Conservation (phyloP, 1,284 basidiomycete genomes). For the Phellinidium pouzarii region DNA sequence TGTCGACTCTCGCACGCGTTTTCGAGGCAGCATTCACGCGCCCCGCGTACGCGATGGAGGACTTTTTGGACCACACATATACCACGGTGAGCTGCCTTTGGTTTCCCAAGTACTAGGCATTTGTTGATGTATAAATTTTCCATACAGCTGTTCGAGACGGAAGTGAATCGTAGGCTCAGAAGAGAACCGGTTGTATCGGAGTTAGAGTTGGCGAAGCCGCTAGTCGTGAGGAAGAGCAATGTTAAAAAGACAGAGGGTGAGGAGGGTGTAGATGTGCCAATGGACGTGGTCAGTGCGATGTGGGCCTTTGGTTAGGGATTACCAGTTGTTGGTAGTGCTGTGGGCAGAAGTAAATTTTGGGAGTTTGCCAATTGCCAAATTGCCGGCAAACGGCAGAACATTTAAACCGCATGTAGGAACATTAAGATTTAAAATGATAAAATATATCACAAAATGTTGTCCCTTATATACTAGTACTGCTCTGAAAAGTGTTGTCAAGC, state of each 20-base stretch:
- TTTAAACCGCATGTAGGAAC: too few species aligned
- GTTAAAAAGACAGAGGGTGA: background rate
- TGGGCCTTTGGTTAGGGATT: slow-evolving; percentile 6
- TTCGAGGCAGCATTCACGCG: slow-evolving; percentile 93
- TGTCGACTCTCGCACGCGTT: slow-evolving; percentile 80
- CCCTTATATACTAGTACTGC: too few species aligned
- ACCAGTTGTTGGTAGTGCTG: background rate
- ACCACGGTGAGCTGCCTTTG: slow-evolving; percentile 60
- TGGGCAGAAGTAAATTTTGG: too few species aligned
- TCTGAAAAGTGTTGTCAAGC: too few species aligned
- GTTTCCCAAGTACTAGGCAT: background rate
- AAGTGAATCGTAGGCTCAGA: slow-evolving; percentile 73
- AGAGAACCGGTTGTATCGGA: slow-evolving; percentile 61
- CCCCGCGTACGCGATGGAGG: slow-evolving; percentile 85
- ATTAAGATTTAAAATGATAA: too few species aligned
- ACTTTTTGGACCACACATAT: slow-evolving; percentile 96
- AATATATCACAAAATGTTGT: too few species aligned
- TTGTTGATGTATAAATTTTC: slow-evolving; percentile 1
- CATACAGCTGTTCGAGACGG: slow-evolving; percentile 79
- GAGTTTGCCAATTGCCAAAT: too few species aligned
- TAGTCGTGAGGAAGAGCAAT: background rate
- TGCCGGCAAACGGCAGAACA: too few species aligned
- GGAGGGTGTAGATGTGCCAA: background rate
- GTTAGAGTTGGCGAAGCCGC: slow-evolving; percentile 1
- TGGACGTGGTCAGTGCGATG: slow-evolving; percentile 4